Evolutionary conservation across 805 yeast genomes (phyloP), one percentile per base, ranked within the genome.

Genomic region (Zygosaccharomyces bisporus): DNA sequence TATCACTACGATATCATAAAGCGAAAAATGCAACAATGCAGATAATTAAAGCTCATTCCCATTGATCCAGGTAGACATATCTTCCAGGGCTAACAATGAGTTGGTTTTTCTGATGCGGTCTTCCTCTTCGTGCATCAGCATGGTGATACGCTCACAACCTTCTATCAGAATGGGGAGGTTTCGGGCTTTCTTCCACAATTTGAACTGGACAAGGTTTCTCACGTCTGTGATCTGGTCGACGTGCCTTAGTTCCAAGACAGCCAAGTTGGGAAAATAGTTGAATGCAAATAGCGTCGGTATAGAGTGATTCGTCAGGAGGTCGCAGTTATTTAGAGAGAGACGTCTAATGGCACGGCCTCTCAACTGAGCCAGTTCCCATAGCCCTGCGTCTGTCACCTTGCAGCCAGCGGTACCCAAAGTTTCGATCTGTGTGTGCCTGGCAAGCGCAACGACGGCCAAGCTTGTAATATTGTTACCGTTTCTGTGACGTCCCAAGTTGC

Each of bases 331-430:
- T 41, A 89, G 61, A 6, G 95, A 83, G 16, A 89, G 67, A 41
- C 96, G 70, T 53, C 78, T 79, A 3, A 90, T 56, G 4, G 67
- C 55, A 1, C 60, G 55, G 17, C 80, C 80, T 20, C 78, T 66
- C 41, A 70, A 61, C 13, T 75, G 62, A 0, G 89, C 88, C 25
- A 90, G 65, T 55, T 84, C 90, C 95, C 95, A 87, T 12, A 90
- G 68, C 4, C 86, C 73, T 34, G 79, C 72, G 66, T 90, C 96
- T 6, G 86, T 78, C 14, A 90, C 75, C 34, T 76, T 71, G 62
- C 96, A 87, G 5, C 98, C 98, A 0, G 97, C 96, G 16, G 88
- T 68, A 0, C 97, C 97, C 34, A 90, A 68, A 0, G 96, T 88
- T 35, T 73, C 70, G 36, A 83, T 71, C 16, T 67, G 60, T 43